Conservation (phyloP, 176 grass and related monocot genomes). For the Carex parvula region DNA sequence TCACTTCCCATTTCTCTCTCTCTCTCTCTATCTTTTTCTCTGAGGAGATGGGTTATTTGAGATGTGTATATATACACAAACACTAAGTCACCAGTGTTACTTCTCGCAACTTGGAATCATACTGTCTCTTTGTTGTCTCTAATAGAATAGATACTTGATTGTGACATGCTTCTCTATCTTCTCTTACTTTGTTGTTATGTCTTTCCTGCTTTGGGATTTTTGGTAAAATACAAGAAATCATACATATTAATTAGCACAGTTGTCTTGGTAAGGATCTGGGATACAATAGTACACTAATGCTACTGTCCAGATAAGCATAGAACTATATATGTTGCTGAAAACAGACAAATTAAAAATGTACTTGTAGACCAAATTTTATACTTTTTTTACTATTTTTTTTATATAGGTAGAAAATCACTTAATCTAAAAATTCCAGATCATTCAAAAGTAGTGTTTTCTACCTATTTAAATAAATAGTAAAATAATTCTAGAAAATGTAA, state of each 20-base stretch:
- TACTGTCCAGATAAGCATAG: not conserved
- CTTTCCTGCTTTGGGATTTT: not conserved
- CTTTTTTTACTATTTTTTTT: no score
- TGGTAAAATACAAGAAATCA: slow-evolving; percentile 3
- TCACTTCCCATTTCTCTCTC: slow-evolving; percentile 30
- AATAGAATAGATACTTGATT: slow-evolving; percentile 15
- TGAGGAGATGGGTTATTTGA: not conserved
- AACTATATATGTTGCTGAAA: not conserved
- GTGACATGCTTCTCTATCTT: slow-evolving; percentile 11
- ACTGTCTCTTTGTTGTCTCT: slow-evolving; percentile 19
- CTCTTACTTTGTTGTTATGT: not conserved
- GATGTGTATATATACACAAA: slow-evolving; percentile 8
- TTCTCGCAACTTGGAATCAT: slow-evolving; percentile 4
- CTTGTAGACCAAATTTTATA: no score
- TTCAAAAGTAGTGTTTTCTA: no score
- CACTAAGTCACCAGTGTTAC: not conserved
- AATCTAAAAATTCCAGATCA: no score
- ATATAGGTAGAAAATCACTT: no score
- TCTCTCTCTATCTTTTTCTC: not conserved
- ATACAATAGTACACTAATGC: not conserved
- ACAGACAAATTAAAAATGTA: not conserved
- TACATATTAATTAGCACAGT: not conserved
- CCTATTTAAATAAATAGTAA: no score
- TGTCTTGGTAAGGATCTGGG: not conserved
- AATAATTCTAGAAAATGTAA: no score